phyloP scores from a whole-genome alignment of 805 yeast genomes.

The Candida koratica region DNA sequence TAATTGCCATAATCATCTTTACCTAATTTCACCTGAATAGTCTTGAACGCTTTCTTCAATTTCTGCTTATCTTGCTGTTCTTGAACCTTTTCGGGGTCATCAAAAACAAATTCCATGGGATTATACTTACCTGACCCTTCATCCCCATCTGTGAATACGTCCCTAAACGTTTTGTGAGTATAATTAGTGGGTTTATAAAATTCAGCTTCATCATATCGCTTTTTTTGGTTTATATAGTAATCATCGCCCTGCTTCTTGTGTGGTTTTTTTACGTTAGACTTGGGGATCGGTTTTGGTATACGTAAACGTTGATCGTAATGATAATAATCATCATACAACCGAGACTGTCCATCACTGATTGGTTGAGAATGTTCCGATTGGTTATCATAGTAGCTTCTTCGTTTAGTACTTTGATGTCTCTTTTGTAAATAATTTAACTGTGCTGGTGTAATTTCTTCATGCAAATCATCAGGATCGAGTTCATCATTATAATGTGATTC shows the following conservation, averaged over 20 bases:
- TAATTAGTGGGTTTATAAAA: constrained; percentile 31
- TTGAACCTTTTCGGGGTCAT: constrained; percentile 20
- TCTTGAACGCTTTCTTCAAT: constrained; percentile 26
- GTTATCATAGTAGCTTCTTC: constrained; percentile 9
- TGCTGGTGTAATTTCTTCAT: constrained; percentile 38
- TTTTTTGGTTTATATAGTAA: constrained; percentile 37
- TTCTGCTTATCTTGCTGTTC: constrained; percentile 21
- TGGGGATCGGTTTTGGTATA: constrained; percentile 5
- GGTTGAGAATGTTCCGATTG: neutral
- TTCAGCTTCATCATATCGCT: constrained; percentile 29
- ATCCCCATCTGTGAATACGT: constrained; percentile 32
- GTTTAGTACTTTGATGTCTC: constrained; percentile 8
- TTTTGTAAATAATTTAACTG: constrained; percentile 26
- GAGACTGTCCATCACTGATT: constrained; percentile 6
- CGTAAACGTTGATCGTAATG: constrained; percentile 3
- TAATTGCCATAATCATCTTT: constrained; percentile 30
- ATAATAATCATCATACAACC: constrained; percentile 9
- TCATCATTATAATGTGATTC: constrained; percentile 9
- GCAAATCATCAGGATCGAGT: constrained; percentile 27
- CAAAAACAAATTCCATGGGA: constrained; percentile 41
- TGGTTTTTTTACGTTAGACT: neutral
- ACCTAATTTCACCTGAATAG: constrained; percentile 26
- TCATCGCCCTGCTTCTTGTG: constrained; percentile 18
- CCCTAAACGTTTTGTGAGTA: constrained; percentile 37
- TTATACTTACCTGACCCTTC: constrained; percentile 29